Base-by-base conservation (phyloP, 108 stramenopile species). In the Cyclotella cryptica region DNA sequence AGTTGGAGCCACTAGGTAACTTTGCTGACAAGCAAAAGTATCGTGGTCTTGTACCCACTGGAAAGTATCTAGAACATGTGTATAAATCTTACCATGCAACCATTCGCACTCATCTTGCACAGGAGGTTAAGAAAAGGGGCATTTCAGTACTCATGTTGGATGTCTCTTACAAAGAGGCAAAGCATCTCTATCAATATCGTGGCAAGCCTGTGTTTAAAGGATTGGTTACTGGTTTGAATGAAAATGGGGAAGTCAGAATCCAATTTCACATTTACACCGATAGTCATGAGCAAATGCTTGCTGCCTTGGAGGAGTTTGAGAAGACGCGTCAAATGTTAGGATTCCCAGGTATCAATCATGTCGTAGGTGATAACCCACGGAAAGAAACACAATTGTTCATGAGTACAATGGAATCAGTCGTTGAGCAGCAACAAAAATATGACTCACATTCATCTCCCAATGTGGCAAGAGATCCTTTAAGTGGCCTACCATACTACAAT, bases 61-160 rank as follows among this genome's bases (percentile, higher is more conserved):
- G 72, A 4, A 55, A 68, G 24, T 80, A 80, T 49, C 14, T 80
- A 17, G 43, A 18, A 1, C 58, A 52, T 49, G 79, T 69, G 8
- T 80, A 80, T 54, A 74, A 68, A 22, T 26, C 8, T 0, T 74
- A 26, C 42, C 73, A 68, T 41, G 30, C 45, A 24, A n/a, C 43
- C 10, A 80, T 80, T 18, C 42, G 66, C 0, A 4, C 51, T 26
- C 35, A 71, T 24, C 66, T 80, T 49, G 46, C 52, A 3, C 53
- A 45, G 1, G 79, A 80, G n/a, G 79, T 80, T 0, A 80, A 80
- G 79, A 80, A 81, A 51, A 43, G 80, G 22, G 75, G 30, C 12
- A 21, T 55, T 0, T 12, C 47, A 9, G 44, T 55, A 10, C 45
- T 81, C 12, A 12, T 11, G 24, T 64, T 75, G 68, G 80, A 81